Conservation (phyloP, 2,329 filamentous ascomycete genomes). For the Didymella pinodella region DNA sequence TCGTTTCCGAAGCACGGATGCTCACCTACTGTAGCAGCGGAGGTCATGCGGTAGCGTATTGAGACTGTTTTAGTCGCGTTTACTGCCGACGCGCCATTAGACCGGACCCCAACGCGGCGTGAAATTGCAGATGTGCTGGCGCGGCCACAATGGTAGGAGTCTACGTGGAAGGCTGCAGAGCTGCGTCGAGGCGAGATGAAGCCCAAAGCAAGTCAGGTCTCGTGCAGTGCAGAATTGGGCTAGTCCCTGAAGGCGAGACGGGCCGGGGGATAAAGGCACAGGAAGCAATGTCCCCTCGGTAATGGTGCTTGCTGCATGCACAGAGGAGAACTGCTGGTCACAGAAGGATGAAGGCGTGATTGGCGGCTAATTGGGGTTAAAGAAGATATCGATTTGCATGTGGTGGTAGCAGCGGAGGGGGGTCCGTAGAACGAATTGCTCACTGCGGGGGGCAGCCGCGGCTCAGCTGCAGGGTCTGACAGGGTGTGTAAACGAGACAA, state of each 20-base stretch:
- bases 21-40: slow-evolving; percentile 27
- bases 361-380: slow-evolving; percentile 29
- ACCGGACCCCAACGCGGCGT: slow-evolving; percentile 23
- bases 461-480: slow-evolving; percentile 34
- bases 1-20: slow-evolving; percentile 36
- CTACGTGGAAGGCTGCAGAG: slow-evolving; percentile 34
- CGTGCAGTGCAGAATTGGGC: slow-evolving; percentile 43
- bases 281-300: slow-evolving; percentile 8
- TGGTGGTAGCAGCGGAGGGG: slow-evolving; percentile 25
- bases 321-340: slow-evolving; percentile 5
- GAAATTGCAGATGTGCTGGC: slow-evolving; percentile 30
- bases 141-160: slow-evolving; percentile 26
- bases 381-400: slow-evolving; percentile 15
- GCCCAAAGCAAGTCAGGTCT: slow-evolving; percentile 37
- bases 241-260: slow-evolving; percentile 37
- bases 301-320: slow-evolving; percentile 13
- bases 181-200: slow-evolving; percentile 31
- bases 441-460: slow-evolving; percentile 29
- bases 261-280: slow-evolving; percentile 32
- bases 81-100: slow-evolving; percentile 27
- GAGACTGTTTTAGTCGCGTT: slow-evolving; percentile 29
- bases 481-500: slow-evolving; percentile 21
- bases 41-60: slow-evolving; percentile 32
- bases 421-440: slow-evolving; percentile 22
- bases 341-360: slow-evolving; percentile 24